A percentile compares a stretch with the other conserved stretches of the same genome.
Conservation (phyloP, 257 asterid species). For the Asclepias syriaca region DNA sequence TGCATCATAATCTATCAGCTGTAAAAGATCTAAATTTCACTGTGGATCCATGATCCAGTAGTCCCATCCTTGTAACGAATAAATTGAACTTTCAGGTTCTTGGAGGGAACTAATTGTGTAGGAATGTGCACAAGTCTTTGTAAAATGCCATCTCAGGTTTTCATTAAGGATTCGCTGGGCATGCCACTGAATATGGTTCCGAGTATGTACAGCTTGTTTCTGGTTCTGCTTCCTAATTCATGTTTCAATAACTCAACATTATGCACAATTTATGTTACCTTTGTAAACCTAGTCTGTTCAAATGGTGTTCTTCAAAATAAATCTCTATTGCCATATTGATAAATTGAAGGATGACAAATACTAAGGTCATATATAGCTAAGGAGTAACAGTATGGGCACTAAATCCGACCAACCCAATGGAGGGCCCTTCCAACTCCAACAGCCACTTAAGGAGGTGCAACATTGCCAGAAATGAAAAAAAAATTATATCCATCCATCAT, state of each 20-base stretch:
- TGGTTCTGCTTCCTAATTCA: background rate
- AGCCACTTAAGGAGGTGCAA: slow-evolving; percentile 26
- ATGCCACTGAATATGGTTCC: slow-evolving; percentile 83
- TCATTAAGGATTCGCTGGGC: slow-evolving; percentile 81
- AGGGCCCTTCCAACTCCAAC: slow-evolving; percentile 28
- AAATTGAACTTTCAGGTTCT: slow-evolving; percentile 37
- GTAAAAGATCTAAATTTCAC: background rate
- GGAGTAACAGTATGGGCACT: slow-evolving; percentile 35
- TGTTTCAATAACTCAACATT: background rate
- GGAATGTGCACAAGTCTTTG: slow-evolving; percentile 97
- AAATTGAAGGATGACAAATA: slow-evolving; percentile 4
- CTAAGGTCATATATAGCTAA: slow-evolving; percentile 8
- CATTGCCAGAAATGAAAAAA: slow-evolving; percentile 7
- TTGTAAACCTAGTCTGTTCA: background rate
- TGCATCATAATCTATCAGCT: slow-evolving; percentile 6
- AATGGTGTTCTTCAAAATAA: background rate
- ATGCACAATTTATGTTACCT: no score
- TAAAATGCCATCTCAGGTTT: slow-evolving; percentile 83
- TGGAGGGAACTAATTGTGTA: slow-evolving; percentile 91
- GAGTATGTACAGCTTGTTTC: slow-evolving; percentile 41
- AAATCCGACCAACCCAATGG: slow-evolving; percentile 22
- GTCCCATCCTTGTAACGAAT: background rate
- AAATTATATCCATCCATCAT: slow-evolving; percentile 15
- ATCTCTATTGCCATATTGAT: background rate
- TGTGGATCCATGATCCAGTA: background rate